These are phyloP conservation scores for Plasmodium gaboni DNA, from an alignment of 169 alveolate species.

Conservation along the genomic window DNA sequence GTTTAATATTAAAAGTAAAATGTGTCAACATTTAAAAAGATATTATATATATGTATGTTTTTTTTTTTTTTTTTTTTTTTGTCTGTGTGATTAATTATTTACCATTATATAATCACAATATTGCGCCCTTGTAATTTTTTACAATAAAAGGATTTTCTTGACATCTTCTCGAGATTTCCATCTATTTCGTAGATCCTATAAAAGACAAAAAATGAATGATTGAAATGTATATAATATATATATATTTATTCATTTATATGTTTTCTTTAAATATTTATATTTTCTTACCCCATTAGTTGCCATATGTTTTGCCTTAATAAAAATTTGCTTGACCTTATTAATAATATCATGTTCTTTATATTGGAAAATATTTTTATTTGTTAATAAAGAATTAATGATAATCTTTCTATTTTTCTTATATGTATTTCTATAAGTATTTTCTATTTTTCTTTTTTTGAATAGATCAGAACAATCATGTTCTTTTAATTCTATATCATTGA, in stretches of 20 bases:
- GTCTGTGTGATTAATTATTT: no score
- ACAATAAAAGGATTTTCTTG: slow-evolving; percentile 28
- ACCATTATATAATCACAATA: no score
- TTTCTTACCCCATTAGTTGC: slow-evolving; percentile 62
- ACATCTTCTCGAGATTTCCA: slow-evolving; percentile 72
- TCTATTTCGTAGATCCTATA: slow-evolving; percentile 59
- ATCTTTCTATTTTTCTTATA: slow-evolving; percentile 64
- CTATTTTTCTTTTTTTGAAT: slow-evolving; percentile 58
- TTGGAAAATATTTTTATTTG: slow-evolving; percentile 39
- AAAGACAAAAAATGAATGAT: neutral
- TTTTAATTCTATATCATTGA: neutral
- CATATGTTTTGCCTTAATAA: slow-evolving; percentile 62
- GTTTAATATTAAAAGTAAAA: slow-evolving; percentile 7
- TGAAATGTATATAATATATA: slow-evolving; percentile 3
- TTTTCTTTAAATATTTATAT: neutral
- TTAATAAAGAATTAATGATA: slow-evolving; percentile 25
- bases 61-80: no score
- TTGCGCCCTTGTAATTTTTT: neutral
- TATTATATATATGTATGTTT: neutral
- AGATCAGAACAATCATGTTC: slow-evolving; percentile 15
- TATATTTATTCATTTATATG: neutral
- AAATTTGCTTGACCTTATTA: slow-evolving; percentile 49
- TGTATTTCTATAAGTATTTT: slow-evolving; percentile 48
- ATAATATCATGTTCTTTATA: slow-evolving; percentile 58
- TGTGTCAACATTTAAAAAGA: neutral